Conservation (phyloP, 495 filamentous ascomycete genomes). For the Aspergillus panamensis region DNA sequence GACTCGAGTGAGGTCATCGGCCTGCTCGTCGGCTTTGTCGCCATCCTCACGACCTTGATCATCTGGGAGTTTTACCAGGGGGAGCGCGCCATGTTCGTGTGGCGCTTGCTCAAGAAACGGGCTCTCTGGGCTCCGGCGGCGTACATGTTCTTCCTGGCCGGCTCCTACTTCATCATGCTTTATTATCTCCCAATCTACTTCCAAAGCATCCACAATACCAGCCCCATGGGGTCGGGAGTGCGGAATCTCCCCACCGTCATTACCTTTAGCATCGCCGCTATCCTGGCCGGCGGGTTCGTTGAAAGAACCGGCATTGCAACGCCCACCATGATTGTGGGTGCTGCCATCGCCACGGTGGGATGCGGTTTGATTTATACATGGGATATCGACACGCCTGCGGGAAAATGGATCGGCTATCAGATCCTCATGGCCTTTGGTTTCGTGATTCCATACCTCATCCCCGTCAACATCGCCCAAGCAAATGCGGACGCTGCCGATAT, state of each 20-base stretch:
- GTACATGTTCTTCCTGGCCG: background rate
- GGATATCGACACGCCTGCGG: constrained; percentile 35
- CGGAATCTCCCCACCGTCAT: background rate
- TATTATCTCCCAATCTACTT: background rate
- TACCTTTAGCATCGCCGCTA: background rate
- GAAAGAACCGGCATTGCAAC: background rate
- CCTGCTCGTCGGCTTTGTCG: background rate
- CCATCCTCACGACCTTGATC: background rate
- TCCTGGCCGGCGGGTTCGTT: background rate
- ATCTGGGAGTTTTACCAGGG: background rate
- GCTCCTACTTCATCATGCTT: background rate
- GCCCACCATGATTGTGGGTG: background rate
- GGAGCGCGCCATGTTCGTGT: background rate
- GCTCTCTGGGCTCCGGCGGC: background rate
- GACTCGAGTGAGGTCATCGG: background rate
- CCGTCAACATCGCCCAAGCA: constrained; percentile 58
- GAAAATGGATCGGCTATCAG: constrained; percentile 68
- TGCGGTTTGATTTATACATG: constrained; percentile 62
- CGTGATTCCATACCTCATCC: constrained; percentile 56
- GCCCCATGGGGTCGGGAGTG: background rate
- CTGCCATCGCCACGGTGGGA: constrained; percentile 50
- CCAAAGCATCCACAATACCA: background rate
- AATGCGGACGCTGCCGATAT: constrained; percentile 54
- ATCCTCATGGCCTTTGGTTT: constrained; percentile 58
- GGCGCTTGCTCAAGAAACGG: background rate